phyloP scores from a whole-genome alignment of 768 basidiomycete genomes.

The Pisolithus microcarpus region DNA sequence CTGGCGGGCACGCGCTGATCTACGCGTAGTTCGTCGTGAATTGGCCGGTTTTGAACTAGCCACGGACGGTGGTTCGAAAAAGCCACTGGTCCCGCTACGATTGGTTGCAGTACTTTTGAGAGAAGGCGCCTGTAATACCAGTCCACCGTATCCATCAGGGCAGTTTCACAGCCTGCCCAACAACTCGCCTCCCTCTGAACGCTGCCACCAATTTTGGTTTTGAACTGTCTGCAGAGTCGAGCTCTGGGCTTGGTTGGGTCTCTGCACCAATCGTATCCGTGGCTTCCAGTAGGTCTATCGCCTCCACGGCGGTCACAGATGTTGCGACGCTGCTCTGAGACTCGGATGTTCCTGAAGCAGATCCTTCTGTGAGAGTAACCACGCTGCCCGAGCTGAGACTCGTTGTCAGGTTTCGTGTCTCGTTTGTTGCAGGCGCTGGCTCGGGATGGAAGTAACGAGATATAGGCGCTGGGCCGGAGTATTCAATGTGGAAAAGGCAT shows the following conservation, averaged over 20 bases:
- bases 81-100: neutral
- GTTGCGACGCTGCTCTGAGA: neutral
- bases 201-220: conserved; percentile 40
- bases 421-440: conserved; percentile 18
- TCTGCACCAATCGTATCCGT: neutral
- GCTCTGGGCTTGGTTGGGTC: neutral
- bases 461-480: conserved; percentile 65
- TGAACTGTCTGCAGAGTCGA: neutral
- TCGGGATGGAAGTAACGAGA: conserved; percentile 66
- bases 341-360: conserved; percentile 5
- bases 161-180: conserved; percentile 54
- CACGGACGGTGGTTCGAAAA: conserved; percentile 2
- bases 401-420: conserved; percentile 4
- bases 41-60: conserved; percentile 11
- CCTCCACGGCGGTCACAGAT: conserved; percentile 4
- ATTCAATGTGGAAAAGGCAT: conserved; percentile 80
- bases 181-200: conserved; percentile 71
- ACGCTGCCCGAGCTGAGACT: conserved; percentile 12
- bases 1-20: conserved; percentile 19
- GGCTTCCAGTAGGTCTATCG: conserved; percentile 1
- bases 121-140: conserved; percentile 43
- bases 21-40: conserved; percentile 5
- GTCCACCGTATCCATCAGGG: conserved; percentile 63
- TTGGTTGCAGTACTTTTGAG: conserved; percentile 14
- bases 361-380: conserved; percentile 1